Conservation (phyloP, 1,284 basidiomycete genomes). For the Irpex sp. region DNA sequence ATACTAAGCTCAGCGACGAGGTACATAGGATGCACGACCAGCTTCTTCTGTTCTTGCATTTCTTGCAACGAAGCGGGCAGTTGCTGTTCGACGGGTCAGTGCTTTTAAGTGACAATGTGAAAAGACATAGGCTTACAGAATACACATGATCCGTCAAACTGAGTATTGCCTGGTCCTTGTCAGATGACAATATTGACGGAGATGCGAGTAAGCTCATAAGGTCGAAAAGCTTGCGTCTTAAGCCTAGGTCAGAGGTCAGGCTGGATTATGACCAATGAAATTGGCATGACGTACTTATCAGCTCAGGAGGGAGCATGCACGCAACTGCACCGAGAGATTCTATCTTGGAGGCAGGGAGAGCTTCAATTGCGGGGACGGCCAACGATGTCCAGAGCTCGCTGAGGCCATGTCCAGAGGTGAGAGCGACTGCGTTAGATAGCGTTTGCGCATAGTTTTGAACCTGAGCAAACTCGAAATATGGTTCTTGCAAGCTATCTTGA, state of each 20-base stretch:
- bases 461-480: conserved; percentile 29
- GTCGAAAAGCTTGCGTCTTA: conserved; percentile 5
- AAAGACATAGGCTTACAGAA: neutral
- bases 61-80: conserved; percentile 1
- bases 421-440: conserved; percentile 42
- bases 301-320: neutral
- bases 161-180: neutral
- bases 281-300: neutral
- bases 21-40: neutral
- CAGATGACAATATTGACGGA: neutral
- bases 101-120: neutral
- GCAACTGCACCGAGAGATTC: conserved; percentile 2
- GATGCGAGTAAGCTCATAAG: conserved; percentile 2
- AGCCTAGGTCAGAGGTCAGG: neutral
- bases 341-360: neutral
- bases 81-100: neutral
- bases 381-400: conserved; percentile 8
- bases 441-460: conserved; percentile 28
- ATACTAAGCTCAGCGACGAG: neutral
- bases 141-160: neutral
- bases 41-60: neutral
- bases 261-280: neutral
- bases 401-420: conserved; percentile 52
- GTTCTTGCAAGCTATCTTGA: conserved; percentile 31
- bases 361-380: neutral